These are phyloP conservation scores for Apiosordaria backusii DNA, from an alignment of 495 filamentous ascomycete genomes.

Conservation along the genomic window DNA sequence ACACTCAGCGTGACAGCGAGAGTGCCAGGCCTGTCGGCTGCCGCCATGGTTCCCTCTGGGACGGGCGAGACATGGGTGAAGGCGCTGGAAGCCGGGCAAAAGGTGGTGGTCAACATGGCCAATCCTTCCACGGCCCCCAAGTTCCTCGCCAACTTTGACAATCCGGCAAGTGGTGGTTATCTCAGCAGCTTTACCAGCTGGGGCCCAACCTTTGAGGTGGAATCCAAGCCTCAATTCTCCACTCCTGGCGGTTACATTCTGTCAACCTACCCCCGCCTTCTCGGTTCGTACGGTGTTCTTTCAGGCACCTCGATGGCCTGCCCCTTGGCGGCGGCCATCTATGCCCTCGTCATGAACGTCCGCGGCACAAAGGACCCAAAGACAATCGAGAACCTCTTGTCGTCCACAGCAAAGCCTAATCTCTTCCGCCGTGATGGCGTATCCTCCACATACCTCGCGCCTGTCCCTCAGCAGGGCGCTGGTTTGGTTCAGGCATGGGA, in stretches of 20 bases:
- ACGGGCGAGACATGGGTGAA: slow-evolving; percentile 46
- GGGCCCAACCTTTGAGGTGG: slow-evolving; percentile 55
- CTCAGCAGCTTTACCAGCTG: slow-evolving; percentile 52
- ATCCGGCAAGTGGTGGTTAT: slow-evolving; percentile 42
- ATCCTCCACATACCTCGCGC: slow-evolving; percentile 41
- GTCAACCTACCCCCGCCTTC: slow-evolving; percentile 51
- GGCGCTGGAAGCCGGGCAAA: slow-evolving; percentile 33
- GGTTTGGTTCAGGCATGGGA: slow-evolving; percentile 57
- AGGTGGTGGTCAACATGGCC: slow-evolving; percentile 41
- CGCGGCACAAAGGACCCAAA: slow-evolving; percentile 48
- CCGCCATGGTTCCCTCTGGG: slow-evolving; percentile 44
- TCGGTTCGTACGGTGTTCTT: slow-evolving; percentile 52
- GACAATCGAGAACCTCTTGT: slow-evolving; percentile 44
- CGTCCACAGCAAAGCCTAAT: slow-evolving; percentile 43
- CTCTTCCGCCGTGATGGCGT: slow-evolving; percentile 46
- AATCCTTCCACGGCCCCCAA: slow-evolving; percentile 39
- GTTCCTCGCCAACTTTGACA: slow-evolving; percentile 35
- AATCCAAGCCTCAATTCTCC: slow-evolving; percentile 52
- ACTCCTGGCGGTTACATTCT: slow-evolving; percentile 55
- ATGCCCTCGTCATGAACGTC: slow-evolving; percentile 50
- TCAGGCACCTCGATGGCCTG: slow-evolving; percentile 61
- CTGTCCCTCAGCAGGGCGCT: slow-evolving; percentile 55
- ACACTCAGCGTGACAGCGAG: slow-evolving; percentile 28
- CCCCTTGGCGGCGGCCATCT: slow-evolving; percentile 52
- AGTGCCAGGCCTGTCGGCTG: slow-evolving; percentile 31